Percentiles rank a stretch among this genome's conserved stretches.
phyloP scores from a whole-genome alignment of 75 land plant genomes.

The Pinus albicaulis region DNA sequence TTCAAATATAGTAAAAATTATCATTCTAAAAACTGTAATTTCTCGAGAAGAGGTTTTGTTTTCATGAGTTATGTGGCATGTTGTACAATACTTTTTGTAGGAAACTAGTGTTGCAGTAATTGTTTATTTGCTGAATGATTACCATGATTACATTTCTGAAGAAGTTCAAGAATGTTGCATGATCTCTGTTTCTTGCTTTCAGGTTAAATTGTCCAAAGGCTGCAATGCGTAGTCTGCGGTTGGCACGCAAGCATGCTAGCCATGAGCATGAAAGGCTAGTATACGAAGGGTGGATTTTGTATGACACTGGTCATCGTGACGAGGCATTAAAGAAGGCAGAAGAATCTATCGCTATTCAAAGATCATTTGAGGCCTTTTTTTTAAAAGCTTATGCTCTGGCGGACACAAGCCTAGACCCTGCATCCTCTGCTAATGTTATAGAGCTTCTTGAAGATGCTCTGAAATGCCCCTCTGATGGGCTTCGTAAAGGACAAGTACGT shows the following conservation, averaged over 20 bases:
- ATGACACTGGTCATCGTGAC: constrained; percentile 91
- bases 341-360: constrained; percentile 71
- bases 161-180: background rate
- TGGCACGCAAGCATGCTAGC: constrained; percentile 78
- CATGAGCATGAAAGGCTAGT: constrained; percentile 76
- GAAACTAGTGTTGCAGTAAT: background rate
- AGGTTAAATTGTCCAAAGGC: constrained; percentile 88
- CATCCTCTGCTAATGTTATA: constrained; percentile 58
- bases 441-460: constrained; percentile 75
- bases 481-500: constrained; percentile 89
- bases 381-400: constrained; percentile 90
- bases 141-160: background rate
- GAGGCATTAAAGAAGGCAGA: constrained; percentile 89
- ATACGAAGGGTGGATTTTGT: constrained; percentile 93
- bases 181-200: background rate
- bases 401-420: constrained; percentile 62
- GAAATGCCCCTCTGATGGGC: constrained; percentile 89
- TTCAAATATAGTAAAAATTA: background rate
- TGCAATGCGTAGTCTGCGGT: constrained; percentile 79
- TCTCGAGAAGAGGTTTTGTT: background rate
- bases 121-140: constrained; percentile 1
- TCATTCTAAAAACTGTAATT: background rate
- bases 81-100: background rate
- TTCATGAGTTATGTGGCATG: background rate
- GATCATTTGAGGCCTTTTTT: constrained; percentile 89